phyloP scores from a whole-genome alignment of 2,329 filamentous ascomycete species.

The Fonsecaea multimorphosa region DNA sequence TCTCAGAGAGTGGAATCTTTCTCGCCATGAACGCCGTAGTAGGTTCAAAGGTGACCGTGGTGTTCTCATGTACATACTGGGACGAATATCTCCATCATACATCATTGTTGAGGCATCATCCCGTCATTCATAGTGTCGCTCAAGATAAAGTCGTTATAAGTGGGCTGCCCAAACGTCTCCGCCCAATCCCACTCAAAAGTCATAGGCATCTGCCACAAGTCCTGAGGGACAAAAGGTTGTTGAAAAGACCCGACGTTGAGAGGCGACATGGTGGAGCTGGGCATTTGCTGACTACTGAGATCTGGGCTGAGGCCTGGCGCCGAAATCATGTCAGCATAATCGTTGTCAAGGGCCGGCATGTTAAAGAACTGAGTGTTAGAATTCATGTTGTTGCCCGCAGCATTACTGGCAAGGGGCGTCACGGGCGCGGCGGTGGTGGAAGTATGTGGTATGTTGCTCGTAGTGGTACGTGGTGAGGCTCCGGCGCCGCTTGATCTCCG shows the following conservation, averaged over 20 bases:
- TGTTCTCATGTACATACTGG: conserved; percentile 13
- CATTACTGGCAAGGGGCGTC: conserved; percentile 23
- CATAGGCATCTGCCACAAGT: conserved; percentile 95
- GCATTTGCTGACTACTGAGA: conserved; percentile 44
- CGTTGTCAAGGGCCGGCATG: conserved; percentile 42
- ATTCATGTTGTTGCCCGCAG: conserved; percentile 29
- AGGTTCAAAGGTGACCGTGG: conserved; percentile 2
- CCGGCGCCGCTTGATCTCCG: conserved; percentile 30
- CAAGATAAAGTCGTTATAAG: conserved; percentile 35
- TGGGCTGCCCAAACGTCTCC: conserved; percentile 41
- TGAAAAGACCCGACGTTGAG: conserved; percentile 64
- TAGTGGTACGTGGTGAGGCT: conserved; percentile 25
- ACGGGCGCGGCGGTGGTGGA: conserved; percentile 1
- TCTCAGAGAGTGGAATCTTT: background rate
- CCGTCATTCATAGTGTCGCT: conserved; percentile 32
- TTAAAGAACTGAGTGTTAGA: conserved; percentile 37
- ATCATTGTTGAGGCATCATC: conserved; percentile 33
- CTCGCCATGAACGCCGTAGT: conserved; percentile 11
- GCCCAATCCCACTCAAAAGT: conserved; percentile 90
- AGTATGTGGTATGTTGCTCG: conserved; percentile 15
- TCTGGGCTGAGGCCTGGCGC: conserved; percentile 45
- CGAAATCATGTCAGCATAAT: conserved; percentile 49
- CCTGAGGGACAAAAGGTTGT: conserved; percentile 87
- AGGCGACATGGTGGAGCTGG: conserved; percentile 42
- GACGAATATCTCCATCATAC: conserved; percentile 6